Evolutionary conservation across 345 rosid genomes (phyloP), one percentile per base, ranked within the genome.

Genomic region (Melastoma malabathricum): DNA sequence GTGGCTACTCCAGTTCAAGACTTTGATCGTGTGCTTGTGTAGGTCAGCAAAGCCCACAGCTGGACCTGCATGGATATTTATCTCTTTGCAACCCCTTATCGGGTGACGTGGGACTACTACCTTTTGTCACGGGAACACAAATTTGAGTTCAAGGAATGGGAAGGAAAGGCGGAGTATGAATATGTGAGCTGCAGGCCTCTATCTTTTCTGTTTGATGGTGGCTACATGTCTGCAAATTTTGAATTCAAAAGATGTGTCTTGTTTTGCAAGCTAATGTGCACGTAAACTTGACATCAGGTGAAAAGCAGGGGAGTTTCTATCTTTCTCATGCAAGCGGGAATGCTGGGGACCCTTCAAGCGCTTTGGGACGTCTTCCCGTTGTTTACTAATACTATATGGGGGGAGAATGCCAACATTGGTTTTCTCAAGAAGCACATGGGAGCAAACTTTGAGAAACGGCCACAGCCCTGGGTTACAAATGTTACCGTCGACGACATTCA

Each of bases 1-100:
- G 1, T 31, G 38, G 38, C 41, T 12, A 9, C 12, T 34, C 41
- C 12, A 34, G 2, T 12, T 8, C 2, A 34, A 34, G 41, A 34
- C 41, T 34, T 31, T 43, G 38, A 46, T 17, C 63, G 27, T 63
- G 64, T 58, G 46, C 59, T 59, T 52, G n/a, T 66, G 41, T 78
- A 92, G 99, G 88, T 79, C 15, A 74, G 68, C 55, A 72, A 83
- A 18, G 78, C 97, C 45, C 97, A 85, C 67, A 88, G 99, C 55
- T 93, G 97, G 97, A 83, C 99, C 1, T 93, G 99, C 50, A 78
- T 88, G 89, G 99, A 88, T 77, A 64, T 93, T 61, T 93, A 93
- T 69, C 76, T 92, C 39, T 92, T 92, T 69, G 95, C 86, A 27
- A 88, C 97, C 55, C 99, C 99, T 31, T 85, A 88, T 46, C 94